Base-by-base conservation (phyloP, 2,329 filamentous ascomycete genomes). In the Catunica adiposa region DNA sequence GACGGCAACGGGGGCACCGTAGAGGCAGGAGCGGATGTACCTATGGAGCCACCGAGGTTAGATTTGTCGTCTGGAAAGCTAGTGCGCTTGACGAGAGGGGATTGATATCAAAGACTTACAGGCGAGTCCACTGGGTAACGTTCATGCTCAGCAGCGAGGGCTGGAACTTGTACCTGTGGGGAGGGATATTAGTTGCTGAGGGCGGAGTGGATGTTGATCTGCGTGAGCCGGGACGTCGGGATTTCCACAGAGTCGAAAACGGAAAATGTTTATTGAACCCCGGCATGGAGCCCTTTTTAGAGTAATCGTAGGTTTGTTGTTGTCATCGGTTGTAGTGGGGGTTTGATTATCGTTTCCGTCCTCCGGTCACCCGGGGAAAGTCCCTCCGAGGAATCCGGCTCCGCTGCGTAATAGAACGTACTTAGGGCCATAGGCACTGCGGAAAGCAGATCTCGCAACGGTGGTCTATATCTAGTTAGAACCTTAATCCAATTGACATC, bases 381-480 rank as follows among this genome's bases (percentile, higher is more conserved):
- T 34, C 29, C 29, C 29, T 34, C 29, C 29, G 29, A 42, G 56
- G 29, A 5, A 11, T 34, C 29, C 29, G 5, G 29, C 29, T 5
- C 29, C 4, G 40, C n/a, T n/a, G n/a, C n/a, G n/a, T n/a, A 31
- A 40, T 25, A 23, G n/a, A 40, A 66, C 67, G 70, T 78, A 83
- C 80, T 81, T 83, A 54, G 80, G 80, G 66, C 78, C 80, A 66
- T 79, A 82, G 62, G 74, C 71, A 70, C 78, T 82, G 70, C 75
- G 76, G 74, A 80, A 83, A 60, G 67, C 57, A 58, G 53, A 40
- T 58, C 48, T 58, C 48, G 56, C 50, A 52, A 53, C 56, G 38
- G 53, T 46, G 46, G 56, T 48, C 56, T 58, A 53, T 29, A 50
- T 15, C 9, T 20, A 47, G 37, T 51, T 29, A 52, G 50, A 3